Evolutionary conservation across 345 rosid species (phyloP).

Genomic region (Cochlearia excelsa): DNA sequence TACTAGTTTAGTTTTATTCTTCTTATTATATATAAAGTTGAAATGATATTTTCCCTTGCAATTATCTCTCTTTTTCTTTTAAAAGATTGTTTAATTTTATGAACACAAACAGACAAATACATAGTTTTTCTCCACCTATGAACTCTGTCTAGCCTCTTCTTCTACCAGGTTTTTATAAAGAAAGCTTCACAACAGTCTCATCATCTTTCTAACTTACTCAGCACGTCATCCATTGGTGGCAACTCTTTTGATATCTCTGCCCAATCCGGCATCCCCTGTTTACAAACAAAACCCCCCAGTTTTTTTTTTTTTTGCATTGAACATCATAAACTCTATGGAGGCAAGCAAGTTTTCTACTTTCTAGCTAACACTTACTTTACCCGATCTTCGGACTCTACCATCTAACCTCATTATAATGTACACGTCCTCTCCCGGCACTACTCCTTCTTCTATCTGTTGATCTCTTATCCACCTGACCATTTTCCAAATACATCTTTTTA

Average conservation of each 20-base stretch:
- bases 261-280: constrained; percentile 94
- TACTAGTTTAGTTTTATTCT: no score
- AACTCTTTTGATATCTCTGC: constrained; percentile 69
- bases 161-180: not conserved
- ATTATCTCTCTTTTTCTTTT: no score
- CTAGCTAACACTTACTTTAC: constrained; percentile 52
- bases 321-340: not conserved
- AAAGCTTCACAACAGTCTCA: constrained; percentile 38
- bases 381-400: constrained; percentile 95
- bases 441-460: constrained; percentile 88
- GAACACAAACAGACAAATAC: constrained; percentile 7
- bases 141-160: not conserved
- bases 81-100: not conserved
- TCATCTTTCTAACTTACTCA: constrained; percentile 85
- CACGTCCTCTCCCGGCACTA: constrained; percentile 77
- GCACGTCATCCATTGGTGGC: constrained; percentile 73
- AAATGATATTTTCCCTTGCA: no score
- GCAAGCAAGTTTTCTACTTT: not conserved
- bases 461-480: constrained; percentile 80
- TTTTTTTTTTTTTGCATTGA: no score
- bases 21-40: no score
- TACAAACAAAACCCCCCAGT: not conserved
- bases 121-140: constrained; percentile 4
- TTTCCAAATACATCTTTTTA: constrained; percentile 10
- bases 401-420: constrained; percentile 85